Percentiles rank a stretch among this genome's conserved stretches.
These are phyloP conservation scores for Diaporthe australafricana DNA, from an alignment of 2,329 filamentous ascomycete genomes.

Conservation along the genomic window DNA sequence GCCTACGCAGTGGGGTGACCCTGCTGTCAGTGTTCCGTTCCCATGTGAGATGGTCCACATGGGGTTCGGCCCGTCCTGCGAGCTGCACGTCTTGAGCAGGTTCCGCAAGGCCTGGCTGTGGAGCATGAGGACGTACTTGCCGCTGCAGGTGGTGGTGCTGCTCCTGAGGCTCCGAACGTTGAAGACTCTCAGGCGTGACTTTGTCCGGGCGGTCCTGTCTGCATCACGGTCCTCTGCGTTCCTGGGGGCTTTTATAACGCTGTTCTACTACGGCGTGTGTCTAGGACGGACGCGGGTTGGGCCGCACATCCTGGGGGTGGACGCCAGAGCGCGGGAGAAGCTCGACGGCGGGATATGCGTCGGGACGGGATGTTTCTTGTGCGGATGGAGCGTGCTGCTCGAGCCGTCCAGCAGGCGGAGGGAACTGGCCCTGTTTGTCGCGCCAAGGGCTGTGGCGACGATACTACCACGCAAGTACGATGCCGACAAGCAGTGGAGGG, in stretches of 20 bases:
- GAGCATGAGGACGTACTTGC: constrained; percentile 81
- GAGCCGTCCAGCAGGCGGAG: constrained; percentile 75
- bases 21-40: constrained; percentile 75
- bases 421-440: constrained; percentile 84
- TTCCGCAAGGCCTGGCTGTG: constrained; percentile 78
- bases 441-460: constrained; percentile 81
- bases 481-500: constrained; percentile 72
- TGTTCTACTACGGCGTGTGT: constrained; percentile 90
- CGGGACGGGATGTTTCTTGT: constrained; percentile 76
- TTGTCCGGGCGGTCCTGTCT: constrained; percentile 64
- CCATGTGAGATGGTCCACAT: constrained; percentile 89
- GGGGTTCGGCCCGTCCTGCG: constrained; percentile 79
- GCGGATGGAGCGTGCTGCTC: constrained; percentile 84
- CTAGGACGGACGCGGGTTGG: constrained; percentile 80
- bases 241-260: constrained; percentile 78
- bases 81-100: constrained; percentile 76
- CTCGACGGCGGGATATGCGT: constrained; percentile 77
- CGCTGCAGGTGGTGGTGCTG: constrained; percentile 70
- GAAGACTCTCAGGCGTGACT: constrained; percentile 48
- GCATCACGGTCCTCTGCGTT: constrained; percentile 81
- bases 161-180: constrained; percentile 66
- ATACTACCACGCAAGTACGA: constrained; percentile 78
- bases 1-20: constrained; percentile 80
- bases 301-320: constrained; percentile 72
- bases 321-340: constrained; percentile 57